These are phyloP conservation scores for Pezicula rhizophila DNA, from an alignment of 2,329 filamentous ascomycete genomes.

Conservation along the genomic window DNA sequence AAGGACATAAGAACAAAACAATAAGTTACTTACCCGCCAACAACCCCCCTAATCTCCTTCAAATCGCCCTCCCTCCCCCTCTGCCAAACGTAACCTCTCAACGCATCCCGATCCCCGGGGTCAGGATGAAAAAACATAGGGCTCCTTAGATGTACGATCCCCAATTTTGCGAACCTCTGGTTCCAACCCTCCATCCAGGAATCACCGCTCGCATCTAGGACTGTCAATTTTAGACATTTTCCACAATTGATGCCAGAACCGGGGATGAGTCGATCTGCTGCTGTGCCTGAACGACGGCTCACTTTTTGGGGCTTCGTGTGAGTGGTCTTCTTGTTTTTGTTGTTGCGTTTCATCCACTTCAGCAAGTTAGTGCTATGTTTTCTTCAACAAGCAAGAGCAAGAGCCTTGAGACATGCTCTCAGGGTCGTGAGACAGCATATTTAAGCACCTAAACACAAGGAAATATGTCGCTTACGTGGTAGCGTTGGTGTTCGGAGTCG, in stretches of 20 bases:
- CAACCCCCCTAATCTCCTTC: conserved; percentile 65
- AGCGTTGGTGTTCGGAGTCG: conserved; percentile 74
- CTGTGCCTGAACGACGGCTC: conserved; percentile 29
- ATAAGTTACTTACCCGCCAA: conserved; percentile 38
- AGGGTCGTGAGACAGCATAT: too few species aligned
- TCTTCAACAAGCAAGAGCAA: too few species aligned
- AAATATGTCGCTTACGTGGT: conserved; percentile 36
- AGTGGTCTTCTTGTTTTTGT: conserved; percentile 31
- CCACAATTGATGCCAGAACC: conserved; percentile 10
- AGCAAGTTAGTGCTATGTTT: too few species aligned
- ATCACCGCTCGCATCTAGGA: conserved; percentile 59
- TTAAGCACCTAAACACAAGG: too few species aligned
- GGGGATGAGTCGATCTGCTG: conserved; percentile 24
- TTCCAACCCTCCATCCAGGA: conserved; percentile 70
- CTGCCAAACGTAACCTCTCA: conserved; percentile 63
- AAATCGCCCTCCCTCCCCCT: conserved; percentile 56
- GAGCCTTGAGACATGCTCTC: too few species aligned
- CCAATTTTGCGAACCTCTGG: conserved; percentile 58
- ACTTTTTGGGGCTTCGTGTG: conserved; percentile 18
- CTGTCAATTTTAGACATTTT: conserved; percentile 39
- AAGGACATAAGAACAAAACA: too few species aligned
- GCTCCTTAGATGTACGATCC: conserved; percentile 67
- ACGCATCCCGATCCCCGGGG: conserved; percentile 65
- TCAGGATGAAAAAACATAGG: conserved; percentile 83
- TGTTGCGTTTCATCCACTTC: conserved; percentile 52